A percentile compares a stretch with the other conserved stretches of the same genome.
Conservation (phyloP, 1,284 basidiomycete genomes). For the Ceratobasidium sp. region DNA sequence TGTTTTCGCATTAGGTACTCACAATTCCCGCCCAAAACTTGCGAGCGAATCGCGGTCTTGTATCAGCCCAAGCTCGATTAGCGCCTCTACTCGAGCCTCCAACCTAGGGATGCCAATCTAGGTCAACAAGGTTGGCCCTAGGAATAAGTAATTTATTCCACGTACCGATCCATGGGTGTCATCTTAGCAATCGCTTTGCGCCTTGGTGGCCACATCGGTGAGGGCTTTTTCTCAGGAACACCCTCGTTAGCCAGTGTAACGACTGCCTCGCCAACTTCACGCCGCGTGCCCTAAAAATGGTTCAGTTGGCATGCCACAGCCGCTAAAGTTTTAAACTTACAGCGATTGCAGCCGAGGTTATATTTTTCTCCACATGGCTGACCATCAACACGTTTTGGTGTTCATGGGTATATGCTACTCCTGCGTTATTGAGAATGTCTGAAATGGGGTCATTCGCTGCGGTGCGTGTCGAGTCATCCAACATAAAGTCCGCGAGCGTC, state of each 20-base stretch:
- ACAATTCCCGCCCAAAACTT: constrained; percentile 42
- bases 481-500: constrained; percentile 34
- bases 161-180: constrained; percentile 23
- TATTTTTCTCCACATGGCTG: constrained; percentile 44
- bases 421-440: constrained; percentile 33
- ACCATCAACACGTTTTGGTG: constrained; percentile 41
- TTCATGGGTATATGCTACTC: constrained; percentile 40
- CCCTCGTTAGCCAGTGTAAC: constrained; percentile 40
- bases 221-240: constrained; percentile 27
- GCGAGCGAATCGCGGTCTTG: constrained; percentile 33
- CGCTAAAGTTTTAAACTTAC: neutral
- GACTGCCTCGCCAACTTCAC: constrained; percentile 30
- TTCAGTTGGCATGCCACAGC: neutral
- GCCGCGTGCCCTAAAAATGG: constrained; percentile 14
- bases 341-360: constrained; percentile 39
- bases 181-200: constrained; percentile 6
- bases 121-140: neutral
- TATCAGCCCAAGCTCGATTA: constrained; percentile 39
- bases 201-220: constrained; percentile 32
- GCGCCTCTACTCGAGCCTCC: constrained; percentile 38
- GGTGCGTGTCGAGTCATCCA: constrained; percentile 21
- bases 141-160: no score
- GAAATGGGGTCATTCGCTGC: constrained; percentile 20
- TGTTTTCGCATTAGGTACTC: neutral
- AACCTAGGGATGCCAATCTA: constrained; percentile 6